Base-by-base conservation (phyloP, 352 stramenopile species). In the Phytophthora quininea region DNA sequence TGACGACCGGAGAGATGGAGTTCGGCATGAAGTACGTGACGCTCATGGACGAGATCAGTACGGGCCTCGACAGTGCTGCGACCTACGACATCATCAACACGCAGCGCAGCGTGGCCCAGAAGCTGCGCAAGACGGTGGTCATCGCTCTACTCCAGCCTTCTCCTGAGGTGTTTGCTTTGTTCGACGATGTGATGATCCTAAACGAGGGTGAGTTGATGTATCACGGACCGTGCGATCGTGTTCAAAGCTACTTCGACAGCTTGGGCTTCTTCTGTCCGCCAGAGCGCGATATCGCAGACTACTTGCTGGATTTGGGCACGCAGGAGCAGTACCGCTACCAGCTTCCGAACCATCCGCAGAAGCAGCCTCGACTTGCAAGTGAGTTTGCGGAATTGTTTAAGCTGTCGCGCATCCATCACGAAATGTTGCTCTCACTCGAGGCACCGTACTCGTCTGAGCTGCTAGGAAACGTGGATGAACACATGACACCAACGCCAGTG, bases 21-120 rank as follows among this genome's bases (percentile, higher is more conserved):
- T 82, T 91, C 51, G 72, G 75, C 46, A 67, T 73, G 43, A 77
- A 82, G 60, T 80, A 77, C 51, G 76, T 97, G 19, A 60, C 84
- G 19, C 86, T 92, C 46, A 82, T 84, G 63, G 92, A 98, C 66
- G 85, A 95, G 74, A 97, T 98, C 64, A 93, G 80, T 62, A 98
- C 91, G 19, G 93, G 93, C 3, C 79, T 98, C 75, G 48, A 89
- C 92, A 65, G 67, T 93, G 42, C 69, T 91, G 14, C 91, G 73
- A 72, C 56, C 14, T 65, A 51, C 49, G 58, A 65, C 29, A 65
- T 65, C 58, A 58, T 65, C 37, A 58, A 47, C 49, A 65, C 58
- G 30, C 58, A 65, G 49, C 58, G 58, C 31, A 49, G 49, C 27
- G 47, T 65, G 11, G 58, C 58, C 30, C 48, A 58, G 15, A 65